phyloP scores from a whole-genome alignment of 805 yeast species.

The Candida ascalaphidarum region DNA sequence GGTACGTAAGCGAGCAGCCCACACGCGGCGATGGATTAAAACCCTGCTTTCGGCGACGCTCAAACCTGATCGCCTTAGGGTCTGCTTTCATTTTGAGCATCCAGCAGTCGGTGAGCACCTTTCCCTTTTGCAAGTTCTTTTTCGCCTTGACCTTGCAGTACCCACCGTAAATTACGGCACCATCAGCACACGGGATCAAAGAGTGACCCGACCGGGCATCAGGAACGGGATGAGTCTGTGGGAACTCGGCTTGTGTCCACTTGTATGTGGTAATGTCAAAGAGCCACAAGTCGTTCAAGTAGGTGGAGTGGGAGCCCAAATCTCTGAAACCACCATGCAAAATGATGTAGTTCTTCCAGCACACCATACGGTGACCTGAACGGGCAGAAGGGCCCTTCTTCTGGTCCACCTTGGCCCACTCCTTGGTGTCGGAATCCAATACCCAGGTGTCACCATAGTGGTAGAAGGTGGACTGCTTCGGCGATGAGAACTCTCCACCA shows the following conservation, averaged over 20 bases:
- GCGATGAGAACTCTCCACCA: conserved; percentile 97
- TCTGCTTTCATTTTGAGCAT: conserved; percentile 78
- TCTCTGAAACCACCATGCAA: conserved; percentile 92
- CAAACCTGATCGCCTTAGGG: conserved; percentile 72
- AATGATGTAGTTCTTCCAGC: conserved; percentile 85
- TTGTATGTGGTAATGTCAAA: conserved; percentile 84
- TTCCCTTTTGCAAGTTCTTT: conserved; percentile 85
- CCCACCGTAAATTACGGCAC: conserved; percentile 87
- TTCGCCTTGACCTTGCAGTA: conserved; percentile 88
- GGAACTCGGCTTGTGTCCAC: conserved; percentile 87
- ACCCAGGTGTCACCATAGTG: conserved; percentile 97
- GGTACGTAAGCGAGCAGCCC: conserved; percentile 86
- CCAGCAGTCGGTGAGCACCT: conserved; percentile 84
- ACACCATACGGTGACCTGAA: conserved; percentile 86
- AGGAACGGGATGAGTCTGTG: conserved; percentile 71
- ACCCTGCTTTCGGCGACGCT: conserved; percentile 82
- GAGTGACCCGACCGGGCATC: conserved; percentile 95
- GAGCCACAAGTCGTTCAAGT: conserved; percentile 81
- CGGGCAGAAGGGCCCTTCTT: conserved; percentile 76
- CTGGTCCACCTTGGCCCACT: conserved; percentile 81
- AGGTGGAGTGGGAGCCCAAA: conserved; percentile 74
- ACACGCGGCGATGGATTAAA: conserved; percentile 88
- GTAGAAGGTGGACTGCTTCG: conserved; percentile 90
- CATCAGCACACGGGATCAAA: conserved; percentile 68
- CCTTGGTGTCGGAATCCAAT: conserved; percentile 72